These are phyloP conservation scores for Colletotrichum sp. DNA, from an alignment of 2,329 filamentous ascomycete species.

Conservation along the genomic window DNA sequence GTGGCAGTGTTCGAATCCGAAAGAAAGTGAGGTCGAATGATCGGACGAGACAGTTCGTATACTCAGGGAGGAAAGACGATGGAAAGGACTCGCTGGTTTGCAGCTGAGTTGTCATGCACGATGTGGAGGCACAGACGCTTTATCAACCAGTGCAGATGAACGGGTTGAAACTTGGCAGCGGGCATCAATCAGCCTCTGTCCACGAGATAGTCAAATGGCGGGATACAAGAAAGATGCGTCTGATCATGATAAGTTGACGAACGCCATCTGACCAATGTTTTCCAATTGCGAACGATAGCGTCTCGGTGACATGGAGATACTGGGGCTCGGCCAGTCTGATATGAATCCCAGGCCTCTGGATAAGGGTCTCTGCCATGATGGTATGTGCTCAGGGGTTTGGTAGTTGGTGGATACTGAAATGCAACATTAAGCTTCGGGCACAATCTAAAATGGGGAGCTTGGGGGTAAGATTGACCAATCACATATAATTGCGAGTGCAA, in stretches of 20 bases:
- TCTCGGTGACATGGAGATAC: background rate
- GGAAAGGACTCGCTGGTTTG: background rate
- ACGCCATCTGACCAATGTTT: background rate
- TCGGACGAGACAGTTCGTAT: background rate
- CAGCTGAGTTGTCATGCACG: background rate
- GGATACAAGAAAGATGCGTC: background rate
- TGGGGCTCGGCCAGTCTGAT: background rate
- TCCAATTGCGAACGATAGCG: background rate
- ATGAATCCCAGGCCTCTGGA: background rate
- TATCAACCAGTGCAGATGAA: background rate
- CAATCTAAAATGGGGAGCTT: background rate
- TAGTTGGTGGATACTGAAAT: background rate
- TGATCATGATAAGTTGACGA: background rate
- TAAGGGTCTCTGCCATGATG: background rate
- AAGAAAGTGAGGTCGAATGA: background rate
- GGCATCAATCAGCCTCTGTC: background rate
- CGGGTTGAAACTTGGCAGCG: background rate
- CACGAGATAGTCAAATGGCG: background rate
- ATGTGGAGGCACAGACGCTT: background rate
- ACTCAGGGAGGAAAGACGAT: background rate
- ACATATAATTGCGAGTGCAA: background rate
- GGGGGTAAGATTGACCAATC: background rate
- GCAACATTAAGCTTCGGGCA: background rate
- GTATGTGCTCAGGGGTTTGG: background rate
- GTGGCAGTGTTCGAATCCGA: rapidly evolving